Percentiles rank a stretch among this genome's conserved stretches.
These are phyloP conservation scores for Colletotrichum phormii DNA, from an alignment of 2,329 filamentous ascomycete genomes.

Conservation along the genomic window DNA sequence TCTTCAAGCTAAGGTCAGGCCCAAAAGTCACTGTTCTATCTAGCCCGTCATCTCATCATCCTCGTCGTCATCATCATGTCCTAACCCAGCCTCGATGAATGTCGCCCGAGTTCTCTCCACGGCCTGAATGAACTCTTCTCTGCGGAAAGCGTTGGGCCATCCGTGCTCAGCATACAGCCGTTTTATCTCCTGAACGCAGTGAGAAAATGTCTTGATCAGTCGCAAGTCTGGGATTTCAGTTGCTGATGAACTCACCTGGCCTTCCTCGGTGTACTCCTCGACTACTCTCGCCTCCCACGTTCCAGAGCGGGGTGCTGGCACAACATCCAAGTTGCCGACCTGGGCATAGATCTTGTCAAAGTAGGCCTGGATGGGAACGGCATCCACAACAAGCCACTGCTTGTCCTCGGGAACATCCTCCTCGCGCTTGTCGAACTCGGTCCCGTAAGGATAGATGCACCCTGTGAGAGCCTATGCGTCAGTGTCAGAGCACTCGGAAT, in stretches of 20 bases:
- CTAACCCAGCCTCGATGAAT: constrained; percentile 22
- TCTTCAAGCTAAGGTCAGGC: not conserved
- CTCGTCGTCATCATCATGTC: constrained; percentile 21
- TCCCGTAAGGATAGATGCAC: constrained; percentile 34
- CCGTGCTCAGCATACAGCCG: constrained; percentile 20
- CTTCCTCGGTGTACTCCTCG: constrained; percentile 29
- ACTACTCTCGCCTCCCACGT: constrained; percentile 34
- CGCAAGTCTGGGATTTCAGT: not conserved
- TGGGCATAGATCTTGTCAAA: constrained; percentile 31
- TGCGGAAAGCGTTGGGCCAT: constrained; percentile 30
- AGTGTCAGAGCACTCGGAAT: not conserved
- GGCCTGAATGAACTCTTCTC: constrained; percentile 30
- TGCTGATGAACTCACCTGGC: constrained; percentile 16
- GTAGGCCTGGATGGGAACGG: constrained; percentile 19
- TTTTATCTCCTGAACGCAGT: constrained; percentile 2
- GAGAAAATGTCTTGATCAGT: not conserved
- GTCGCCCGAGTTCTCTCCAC: constrained; percentile 23
- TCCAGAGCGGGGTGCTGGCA: constrained; percentile 30
- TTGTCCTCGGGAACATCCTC: constrained; percentile 9
- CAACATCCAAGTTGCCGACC: constrained; percentile 29
- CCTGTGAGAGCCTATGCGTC: not conserved
- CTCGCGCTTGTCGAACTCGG: constrained; percentile 15
- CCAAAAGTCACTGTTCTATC: not conserved
- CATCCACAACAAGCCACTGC: constrained; percentile 31
- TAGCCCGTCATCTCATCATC: constrained; percentile 32